Conservation (phyloP, 176 grass and related monocot species). For the Oropetium thomaeum region DNA sequence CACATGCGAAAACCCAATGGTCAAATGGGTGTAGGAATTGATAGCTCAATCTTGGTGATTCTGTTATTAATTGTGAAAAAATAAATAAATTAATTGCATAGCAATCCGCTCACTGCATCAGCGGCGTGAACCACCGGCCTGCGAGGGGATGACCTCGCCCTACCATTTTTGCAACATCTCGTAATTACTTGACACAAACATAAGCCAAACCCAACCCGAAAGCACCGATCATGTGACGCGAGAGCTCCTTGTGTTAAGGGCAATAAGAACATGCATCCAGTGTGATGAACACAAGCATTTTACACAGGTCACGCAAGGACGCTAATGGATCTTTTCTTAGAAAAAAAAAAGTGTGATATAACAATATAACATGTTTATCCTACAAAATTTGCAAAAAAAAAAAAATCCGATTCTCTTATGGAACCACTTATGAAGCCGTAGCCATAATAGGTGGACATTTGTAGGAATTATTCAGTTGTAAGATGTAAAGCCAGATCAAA, state of each 20-base stretch:
- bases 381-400: background rate
- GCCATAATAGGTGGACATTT: background rate
- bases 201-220: background rate
- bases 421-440: background rate
- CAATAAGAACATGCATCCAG: background rate
- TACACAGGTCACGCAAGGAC: background rate
- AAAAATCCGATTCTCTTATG: background rate
- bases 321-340: background rate
- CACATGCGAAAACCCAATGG: no score
- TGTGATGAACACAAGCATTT: background rate
- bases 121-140: slow-evolving; percentile 42
- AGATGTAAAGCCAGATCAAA: background rate
- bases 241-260: background rate
- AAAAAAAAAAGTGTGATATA: no score
- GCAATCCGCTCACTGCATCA: background rate
- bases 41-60: background rate
- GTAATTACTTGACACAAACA: background rate
- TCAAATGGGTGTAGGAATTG: background rate
- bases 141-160: background rate
- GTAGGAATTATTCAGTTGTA: background rate
- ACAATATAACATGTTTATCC: background rate
- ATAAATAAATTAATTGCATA: background rate
- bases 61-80: background rate
- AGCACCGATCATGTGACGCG: background rate
- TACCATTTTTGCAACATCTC: background rate